phyloP scores from a whole-genome alignment of 164 flowering plant genomes.

The Tinospora cordifolia region DNA sequence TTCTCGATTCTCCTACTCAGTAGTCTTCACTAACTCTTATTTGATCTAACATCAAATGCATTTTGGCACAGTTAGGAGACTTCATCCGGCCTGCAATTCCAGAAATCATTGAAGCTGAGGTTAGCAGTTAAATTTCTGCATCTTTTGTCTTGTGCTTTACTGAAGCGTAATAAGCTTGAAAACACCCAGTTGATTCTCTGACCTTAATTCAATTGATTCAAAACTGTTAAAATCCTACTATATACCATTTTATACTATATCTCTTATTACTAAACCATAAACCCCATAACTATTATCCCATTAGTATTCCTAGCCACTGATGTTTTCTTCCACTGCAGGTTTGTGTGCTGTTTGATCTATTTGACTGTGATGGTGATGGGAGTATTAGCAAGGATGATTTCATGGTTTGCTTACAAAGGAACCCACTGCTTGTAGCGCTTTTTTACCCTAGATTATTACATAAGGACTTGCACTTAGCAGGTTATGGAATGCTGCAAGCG shows the following conservation, averaged over 20 bases:
- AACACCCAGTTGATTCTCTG: neutral
- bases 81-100: constrained; percentile 19
- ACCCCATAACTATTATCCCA: no score
- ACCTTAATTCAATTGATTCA: no score
- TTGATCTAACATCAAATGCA: neutral
- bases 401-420: constrained; percentile 24
- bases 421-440: constrained; percentile 24
- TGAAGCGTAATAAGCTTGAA: neutral
- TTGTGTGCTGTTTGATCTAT: constrained; percentile 26
- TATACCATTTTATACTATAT: no score
- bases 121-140: constrained; percentile 4
- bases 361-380: constrained; percentile 38
- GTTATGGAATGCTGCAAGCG: neutral
- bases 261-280: no score
- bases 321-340: constrained; percentile 23
- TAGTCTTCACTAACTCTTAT: neutral
- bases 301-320: neutral
- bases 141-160: neutral
- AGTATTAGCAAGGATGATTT: constrained; percentile 33
- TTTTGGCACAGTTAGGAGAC: constrained; percentile 18
- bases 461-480: constrained; percentile 2
- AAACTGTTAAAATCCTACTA: neutral
- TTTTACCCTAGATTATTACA: constrained; percentile 9
- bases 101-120: constrained; percentile 15
- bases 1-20: neutral